A percentile compares a stretch with the other conserved stretches of the same genome.
These are phyloP conservation scores for Brasenia schreberi DNA, from an alignment of 164 flowering plant genomes.

Conservation along the genomic window DNA sequence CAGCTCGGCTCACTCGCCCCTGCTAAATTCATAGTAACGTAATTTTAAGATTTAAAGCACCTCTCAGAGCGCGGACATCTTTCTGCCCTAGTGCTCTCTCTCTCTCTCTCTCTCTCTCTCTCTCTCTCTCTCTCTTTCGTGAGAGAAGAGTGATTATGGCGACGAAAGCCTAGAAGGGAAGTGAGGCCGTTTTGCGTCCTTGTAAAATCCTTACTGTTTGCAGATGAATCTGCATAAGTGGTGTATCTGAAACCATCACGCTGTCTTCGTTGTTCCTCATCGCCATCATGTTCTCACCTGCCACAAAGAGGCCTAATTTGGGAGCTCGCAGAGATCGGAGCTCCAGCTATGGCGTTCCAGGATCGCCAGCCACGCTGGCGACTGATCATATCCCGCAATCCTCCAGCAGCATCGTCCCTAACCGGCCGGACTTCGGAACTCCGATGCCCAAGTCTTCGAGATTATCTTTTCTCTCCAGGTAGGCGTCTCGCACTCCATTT, in stretches of 20 bases:
- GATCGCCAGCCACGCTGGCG: constrained; percentile 39
- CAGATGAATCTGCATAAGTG: too few species aligned
- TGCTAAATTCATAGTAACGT: too few species aligned
- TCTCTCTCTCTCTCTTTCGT: too few species aligned
- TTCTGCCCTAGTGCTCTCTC: background rate
- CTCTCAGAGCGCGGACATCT: background rate
- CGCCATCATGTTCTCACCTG: constrained; percentile 55
- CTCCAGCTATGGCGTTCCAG: constrained; percentile 8
- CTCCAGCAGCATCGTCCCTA: constrained; percentile 21
- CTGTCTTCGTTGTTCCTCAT: background rate
- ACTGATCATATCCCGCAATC: constrained; percentile 12
- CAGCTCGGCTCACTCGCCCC: too few species aligned
- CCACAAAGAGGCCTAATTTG: constrained; percentile 30
- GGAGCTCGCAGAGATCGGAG: constrained; percentile 23
- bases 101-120: background rate
- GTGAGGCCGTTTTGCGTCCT: too few species aligned
- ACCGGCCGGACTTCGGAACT: constrained; percentile 73
- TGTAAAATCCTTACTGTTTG: too few species aligned
- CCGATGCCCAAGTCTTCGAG: constrained; percentile 96
- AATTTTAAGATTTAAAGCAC: too few species aligned
- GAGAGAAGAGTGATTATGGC: background rate
- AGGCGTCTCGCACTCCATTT: background rate
- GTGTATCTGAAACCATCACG: background rate
- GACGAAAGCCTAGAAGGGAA: too few species aligned
- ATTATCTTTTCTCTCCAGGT: constrained; percentile 79